These are phyloP conservation scores for Aspergillus puulaauensis DNA, from an alignment of 2,329 filamentous ascomycete genomes.

Conservation along the genomic window DNA sequence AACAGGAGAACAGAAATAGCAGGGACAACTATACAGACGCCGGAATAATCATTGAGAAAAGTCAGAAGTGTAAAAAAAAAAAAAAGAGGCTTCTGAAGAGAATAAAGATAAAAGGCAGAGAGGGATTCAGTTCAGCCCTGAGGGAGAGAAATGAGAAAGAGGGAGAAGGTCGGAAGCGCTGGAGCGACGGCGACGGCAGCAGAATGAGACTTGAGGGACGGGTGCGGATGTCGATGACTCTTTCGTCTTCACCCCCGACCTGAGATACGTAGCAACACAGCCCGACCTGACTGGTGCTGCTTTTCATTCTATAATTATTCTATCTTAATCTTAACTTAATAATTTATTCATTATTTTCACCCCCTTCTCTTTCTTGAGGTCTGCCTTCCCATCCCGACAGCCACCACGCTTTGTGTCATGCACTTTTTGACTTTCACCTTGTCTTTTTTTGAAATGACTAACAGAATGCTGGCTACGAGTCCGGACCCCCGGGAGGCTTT, in stretches of 20 bases:
- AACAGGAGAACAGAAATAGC: conserved; percentile 2
- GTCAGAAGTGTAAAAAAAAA: background rate
- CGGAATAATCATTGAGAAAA: conserved; percentile 1
- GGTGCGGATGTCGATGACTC: conserved; percentile 21
- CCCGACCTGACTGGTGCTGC: conserved; percentile 14
- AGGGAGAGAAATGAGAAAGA: conserved; percentile 6
- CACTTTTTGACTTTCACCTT: background rate
- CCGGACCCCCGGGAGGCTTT: background rate
- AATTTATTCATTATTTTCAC: background rate
- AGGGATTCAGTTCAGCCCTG: conserved; percentile 10
- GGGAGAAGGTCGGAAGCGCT: background rate
- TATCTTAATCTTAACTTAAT: background rate
- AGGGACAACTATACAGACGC: conserved; percentile 1
- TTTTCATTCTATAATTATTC: conserved; percentile 2
- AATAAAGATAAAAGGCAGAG: background rate
- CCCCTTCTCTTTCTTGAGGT: background rate
- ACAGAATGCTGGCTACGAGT: background rate
- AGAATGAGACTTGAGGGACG: conserved; percentile 2
- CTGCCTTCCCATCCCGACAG: background rate
- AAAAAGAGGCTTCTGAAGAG: background rate
- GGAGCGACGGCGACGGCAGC: background rate
- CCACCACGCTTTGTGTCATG: background rate
- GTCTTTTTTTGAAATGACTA: background rate
- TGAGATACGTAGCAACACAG: conserved; percentile 9
- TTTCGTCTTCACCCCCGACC: conserved; percentile 10